Conservation (phyloP, 2,329 filamentous ascomycete genomes). For the Penicillium occitanis region DNA sequence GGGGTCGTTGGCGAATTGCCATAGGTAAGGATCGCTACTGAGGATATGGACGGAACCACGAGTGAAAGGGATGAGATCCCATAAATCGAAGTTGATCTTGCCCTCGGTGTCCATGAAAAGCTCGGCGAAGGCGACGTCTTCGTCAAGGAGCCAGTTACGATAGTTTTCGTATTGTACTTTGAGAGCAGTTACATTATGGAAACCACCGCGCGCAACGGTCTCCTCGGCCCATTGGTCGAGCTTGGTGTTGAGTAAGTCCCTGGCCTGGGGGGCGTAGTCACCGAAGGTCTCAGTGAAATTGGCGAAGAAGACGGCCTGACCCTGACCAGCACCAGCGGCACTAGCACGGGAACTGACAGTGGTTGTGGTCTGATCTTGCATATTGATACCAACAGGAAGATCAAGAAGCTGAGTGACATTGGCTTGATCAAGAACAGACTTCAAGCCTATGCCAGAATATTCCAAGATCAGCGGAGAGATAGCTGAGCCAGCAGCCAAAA, state of each 20-base stretch:
- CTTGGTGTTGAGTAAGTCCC: slow-evolving; percentile 28
- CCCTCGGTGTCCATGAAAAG: slow-evolving; percentile 30
- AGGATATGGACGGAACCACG: slow-evolving; percentile 29
- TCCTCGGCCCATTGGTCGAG: slow-evolving; percentile 31
- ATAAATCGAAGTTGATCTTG: slow-evolving; percentile 30
- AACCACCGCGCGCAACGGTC: slow-evolving; percentile 29
- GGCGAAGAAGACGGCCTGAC: slow-evolving; percentile 31
- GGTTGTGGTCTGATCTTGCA: slow-evolving; percentile 34
- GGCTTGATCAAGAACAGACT: slow-evolving; percentile 8
- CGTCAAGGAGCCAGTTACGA: slow-evolving; percentile 29
- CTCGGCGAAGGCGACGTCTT: slow-evolving; percentile 31
- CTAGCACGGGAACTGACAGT: slow-evolving; percentile 23
- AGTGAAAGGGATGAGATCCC: slow-evolving; percentile 34
- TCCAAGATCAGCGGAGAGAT: slow-evolving; percentile 31
- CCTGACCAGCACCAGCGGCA: slow-evolving; percentile 25
- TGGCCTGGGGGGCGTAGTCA: slow-evolving; percentile 23
- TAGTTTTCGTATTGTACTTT: slow-evolving; percentile 31
- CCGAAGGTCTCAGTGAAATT: slow-evolving; percentile 32
- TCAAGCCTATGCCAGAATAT: slow-evolving; percentile 31
- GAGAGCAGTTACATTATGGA: slow-evolving; percentile 30
- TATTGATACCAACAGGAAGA: slow-evolving; percentile 33
- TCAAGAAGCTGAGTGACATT: slow-evolving; percentile 27
- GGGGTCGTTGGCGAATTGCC: slow-evolving; percentile 27
- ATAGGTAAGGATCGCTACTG: slow-evolving; percentile 30
- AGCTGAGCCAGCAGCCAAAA: slow-evolving; percentile 31